phyloP scores from a whole-genome alignment of 2,329 filamentous ascomycete genomes.

The Diaporthe citriasiana region DNA sequence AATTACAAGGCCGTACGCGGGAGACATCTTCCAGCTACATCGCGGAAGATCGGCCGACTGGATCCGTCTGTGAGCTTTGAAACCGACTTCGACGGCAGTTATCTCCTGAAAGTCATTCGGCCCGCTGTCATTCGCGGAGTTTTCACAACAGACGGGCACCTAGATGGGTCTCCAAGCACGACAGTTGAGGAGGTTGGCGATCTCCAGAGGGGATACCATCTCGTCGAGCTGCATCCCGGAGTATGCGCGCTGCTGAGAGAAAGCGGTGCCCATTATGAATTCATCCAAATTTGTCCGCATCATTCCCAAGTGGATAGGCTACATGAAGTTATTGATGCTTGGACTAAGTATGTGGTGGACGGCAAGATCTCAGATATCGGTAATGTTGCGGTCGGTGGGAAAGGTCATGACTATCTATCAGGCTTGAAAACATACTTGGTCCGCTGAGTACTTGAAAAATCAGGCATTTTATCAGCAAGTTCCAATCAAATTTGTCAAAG shows the following conservation, averaged over 20 bases:
- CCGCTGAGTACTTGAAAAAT: too few species aligned
- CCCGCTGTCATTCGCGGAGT: background rate
- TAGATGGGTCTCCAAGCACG: background rate
- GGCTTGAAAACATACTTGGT: too few species aligned
- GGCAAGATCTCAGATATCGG: background rate
- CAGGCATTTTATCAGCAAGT: too few species aligned
- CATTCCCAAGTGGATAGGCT: background rate
- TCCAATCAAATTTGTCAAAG: too few species aligned
- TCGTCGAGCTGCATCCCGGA: background rate
- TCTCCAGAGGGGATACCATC: background rate
- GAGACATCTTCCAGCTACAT: background rate
- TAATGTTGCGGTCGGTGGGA: background rate
- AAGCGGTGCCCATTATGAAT: background rate
- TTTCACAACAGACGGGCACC: background rate
- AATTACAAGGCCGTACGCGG: background rate
- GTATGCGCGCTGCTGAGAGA: background rate
- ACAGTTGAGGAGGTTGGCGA: background rate
- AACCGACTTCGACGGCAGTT: background rate
- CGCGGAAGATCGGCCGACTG: background rate
- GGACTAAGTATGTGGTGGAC: slow-evolving; percentile 15
- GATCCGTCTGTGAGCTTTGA: slow-evolving; percentile 1
- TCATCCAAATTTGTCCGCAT: slow-evolving; percentile 9
- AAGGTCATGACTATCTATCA: background rate
- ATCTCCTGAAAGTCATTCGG: background rate
- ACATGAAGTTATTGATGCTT: background rate